These are phyloP conservation scores for Exophiala dermatitidis DNA, from an alignment of 2,329 filamentous ascomycete genomes.

Conservation along the genomic window DNA sequence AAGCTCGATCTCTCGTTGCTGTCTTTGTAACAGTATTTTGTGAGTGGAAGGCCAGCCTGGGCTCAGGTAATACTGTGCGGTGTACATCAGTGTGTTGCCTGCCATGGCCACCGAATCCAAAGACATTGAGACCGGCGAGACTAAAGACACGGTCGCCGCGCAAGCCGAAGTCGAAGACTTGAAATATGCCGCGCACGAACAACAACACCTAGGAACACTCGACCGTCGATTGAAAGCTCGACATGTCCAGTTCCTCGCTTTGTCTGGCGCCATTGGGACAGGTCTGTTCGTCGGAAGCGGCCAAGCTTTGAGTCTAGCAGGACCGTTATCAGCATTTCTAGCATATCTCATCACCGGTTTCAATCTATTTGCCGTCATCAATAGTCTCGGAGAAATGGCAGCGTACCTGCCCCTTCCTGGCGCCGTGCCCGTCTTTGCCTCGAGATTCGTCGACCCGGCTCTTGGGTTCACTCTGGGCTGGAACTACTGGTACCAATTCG, in stretches of 20 bases:
- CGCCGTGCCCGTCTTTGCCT: conserved; percentile 46
- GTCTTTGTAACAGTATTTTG: too few relatives aligned
- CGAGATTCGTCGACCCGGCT: conserved; percentile 40
- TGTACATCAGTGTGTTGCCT: too few relatives aligned
- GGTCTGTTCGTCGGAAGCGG: conserved; percentile 83
- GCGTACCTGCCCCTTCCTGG: conserved; percentile 51
- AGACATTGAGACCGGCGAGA: conserved; percentile 10
- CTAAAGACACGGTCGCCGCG: conserved; percentile 1
- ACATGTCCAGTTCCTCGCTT: conserved; percentile 30
- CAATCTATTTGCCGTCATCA: conserved; percentile 40
- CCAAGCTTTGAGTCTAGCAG: conserved; percentile 59
- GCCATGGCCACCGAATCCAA: neutral
- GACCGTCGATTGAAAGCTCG: conserved; percentile 28
- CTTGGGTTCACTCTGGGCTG: conserved; percentile 45
- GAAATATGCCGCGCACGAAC: conserved; percentile 9
- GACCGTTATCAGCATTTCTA: conserved; percentile 43
- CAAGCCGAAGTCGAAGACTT: conserved; percentile 5
- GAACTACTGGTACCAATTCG: conserved; percentile 47
- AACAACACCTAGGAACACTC: conserved; percentile 13
- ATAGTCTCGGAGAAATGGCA: conserved; percentile 50
- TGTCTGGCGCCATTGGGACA: conserved; percentile 46
- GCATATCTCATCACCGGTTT: conserved; percentile 35
- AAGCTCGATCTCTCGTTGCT: too few relatives aligned
- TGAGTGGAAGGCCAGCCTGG: too few relatives aligned
- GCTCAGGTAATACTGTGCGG: too few relatives aligned